Percentiles rank a stretch among this genome's conserved stretches.
These are phyloP conservation scores for Vitis riparia DNA, from an alignment of 164 flowering plant species.

Conservation along the genomic window DNA sequence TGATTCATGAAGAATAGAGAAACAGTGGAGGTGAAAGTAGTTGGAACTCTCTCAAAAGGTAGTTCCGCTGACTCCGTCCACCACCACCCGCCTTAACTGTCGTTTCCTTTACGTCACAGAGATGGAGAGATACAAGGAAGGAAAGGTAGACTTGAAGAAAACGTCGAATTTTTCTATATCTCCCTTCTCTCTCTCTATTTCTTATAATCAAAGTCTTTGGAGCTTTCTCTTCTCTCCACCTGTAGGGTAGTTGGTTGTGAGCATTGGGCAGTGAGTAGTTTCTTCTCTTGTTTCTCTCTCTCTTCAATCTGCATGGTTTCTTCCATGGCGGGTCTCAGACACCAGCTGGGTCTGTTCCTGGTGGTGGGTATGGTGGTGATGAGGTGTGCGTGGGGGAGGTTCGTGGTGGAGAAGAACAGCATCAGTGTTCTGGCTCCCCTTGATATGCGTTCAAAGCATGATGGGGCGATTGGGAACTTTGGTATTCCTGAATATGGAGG, in stretches of 20 bases:
- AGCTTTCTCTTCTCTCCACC: neutral
- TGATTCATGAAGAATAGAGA: too few species aligned
- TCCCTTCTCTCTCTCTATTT: neutral
- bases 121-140: neutral
- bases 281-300: constrained; percentile 3
- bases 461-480: constrained; percentile 80
- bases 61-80: constrained; percentile 35
- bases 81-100: constrained; percentile 9
- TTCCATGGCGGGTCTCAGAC: constrained; percentile 21
- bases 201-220: neutral
- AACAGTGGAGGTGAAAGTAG: neutral
- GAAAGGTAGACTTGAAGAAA: too few species aligned
- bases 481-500: constrained; percentile 91
- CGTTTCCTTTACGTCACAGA: constrained; percentile 33
- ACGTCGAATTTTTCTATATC: too few species aligned
- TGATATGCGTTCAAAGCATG: constrained; percentile 44
- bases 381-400: constrained; percentile 27
- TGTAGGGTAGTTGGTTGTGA: too few species aligned
- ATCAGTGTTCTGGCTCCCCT: constrained; percentile 55
- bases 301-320: neutral
- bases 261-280: too few species aligned
- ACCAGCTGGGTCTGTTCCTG: constrained; percentile 7
- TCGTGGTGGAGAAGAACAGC: constrained; percentile 85
- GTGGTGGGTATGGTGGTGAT: neutral
- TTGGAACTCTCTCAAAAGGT: constrained; percentile 5